Evolutionary conservation across 2,329 filamentous ascomycete species (phyloP), one percentile per base, ranked within the genome.

Genomic region (Westerdykella sp.): DNA sequence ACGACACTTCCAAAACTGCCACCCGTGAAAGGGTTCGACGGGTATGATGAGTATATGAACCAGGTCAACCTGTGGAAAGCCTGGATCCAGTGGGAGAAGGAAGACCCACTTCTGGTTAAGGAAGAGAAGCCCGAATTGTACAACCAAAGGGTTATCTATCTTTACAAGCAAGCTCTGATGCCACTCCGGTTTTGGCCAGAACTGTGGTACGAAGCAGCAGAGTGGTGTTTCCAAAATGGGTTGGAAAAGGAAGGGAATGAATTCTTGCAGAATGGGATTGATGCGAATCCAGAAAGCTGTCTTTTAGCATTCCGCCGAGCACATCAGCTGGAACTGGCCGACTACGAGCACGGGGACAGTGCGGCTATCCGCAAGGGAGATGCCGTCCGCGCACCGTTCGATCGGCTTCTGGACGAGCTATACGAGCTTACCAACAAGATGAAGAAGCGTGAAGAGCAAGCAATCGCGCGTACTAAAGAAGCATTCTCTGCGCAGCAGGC

Each of bases 41-140:
- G 93, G 2, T 82, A 95, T 47, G 77, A 83, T 18, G 89, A 95
- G 50, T 98, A 87, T 61, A 73, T 80, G 51, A 78, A 84, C 39
- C 94, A 98, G 66, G 83, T 95, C 37, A 80, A 86, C 38, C 74
- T 93, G 22, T 98, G 93, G 93, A 89, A 88, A 63, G 83, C 79
- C 52, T 98, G 94, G 93, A 85, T 98, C 52, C 75, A 83, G 4
- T 98, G 90, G 89, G 93, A 98, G 68, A 95, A 91, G 67, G 84
- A 86, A 14, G 93, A 98, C 60, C 89, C 88, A 1, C 73, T 98
- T 3, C 87, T 95, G 18, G 73, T 97, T 41, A 86, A 87, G 60
- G 76, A 83, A 2, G 90, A 97, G 42, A 90, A 97, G 54, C 73
- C 78, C 3, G 77, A 81, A 41, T 76, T 79, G 6, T 93, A 84